Percentiles rank a stretch among this genome's conserved stretches.
Evolutionary conservation across 805 yeast species (phyloP).

Genomic region (Wickerhamomyces ciferrii): DNA sequence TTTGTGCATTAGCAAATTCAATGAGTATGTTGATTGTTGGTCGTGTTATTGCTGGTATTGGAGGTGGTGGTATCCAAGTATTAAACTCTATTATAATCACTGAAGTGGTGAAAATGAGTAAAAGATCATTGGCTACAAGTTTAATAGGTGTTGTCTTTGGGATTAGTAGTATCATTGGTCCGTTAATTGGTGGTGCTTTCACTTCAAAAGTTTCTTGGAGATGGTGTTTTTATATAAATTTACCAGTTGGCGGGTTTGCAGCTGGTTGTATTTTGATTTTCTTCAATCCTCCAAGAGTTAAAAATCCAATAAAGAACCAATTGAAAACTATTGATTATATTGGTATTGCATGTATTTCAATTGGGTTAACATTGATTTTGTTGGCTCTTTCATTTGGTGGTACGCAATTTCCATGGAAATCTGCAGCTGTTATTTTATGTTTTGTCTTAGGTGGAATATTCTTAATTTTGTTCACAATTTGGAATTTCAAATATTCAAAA

Average conservation of each 20-base stretch:
- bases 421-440: conserved; percentile 42
- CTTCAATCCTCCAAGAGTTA: conserved; percentile 36
- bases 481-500: conserved; percentile 34
- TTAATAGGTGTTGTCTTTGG: not conserved
- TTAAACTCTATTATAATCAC: conserved; percentile 51
- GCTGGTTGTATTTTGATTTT: conserved; percentile 26
- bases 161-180: conserved; percentile 39
- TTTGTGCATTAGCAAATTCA: conserved; percentile 46
- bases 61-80: conserved; percentile 64
- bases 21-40: conserved; percentile 68
- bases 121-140: conserved; percentile 10
- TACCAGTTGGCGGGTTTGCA: conserved; percentile 51
- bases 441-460: conserved; percentile 41
- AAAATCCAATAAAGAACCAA: conserved; percentile 30
- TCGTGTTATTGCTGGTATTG: conserved; percentile 64
- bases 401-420: conserved; percentile 40
- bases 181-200: conserved; percentile 53
- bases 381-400: conserved; percentile 52
- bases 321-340: conserved; percentile 39
- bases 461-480: conserved; percentile 28
- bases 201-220: conserved; percentile 48
- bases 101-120: conserved; percentile 36
- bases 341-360: conserved; percentile 38
- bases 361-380: conserved; percentile 37
- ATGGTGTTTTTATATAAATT: conserved; percentile 60